Evolutionary conservation across 1,139 yeast genomes (phyloP), one percentile per base, ranked within the genome.

Genomic region (Keqinozyma sinolaborantium): DNA sequence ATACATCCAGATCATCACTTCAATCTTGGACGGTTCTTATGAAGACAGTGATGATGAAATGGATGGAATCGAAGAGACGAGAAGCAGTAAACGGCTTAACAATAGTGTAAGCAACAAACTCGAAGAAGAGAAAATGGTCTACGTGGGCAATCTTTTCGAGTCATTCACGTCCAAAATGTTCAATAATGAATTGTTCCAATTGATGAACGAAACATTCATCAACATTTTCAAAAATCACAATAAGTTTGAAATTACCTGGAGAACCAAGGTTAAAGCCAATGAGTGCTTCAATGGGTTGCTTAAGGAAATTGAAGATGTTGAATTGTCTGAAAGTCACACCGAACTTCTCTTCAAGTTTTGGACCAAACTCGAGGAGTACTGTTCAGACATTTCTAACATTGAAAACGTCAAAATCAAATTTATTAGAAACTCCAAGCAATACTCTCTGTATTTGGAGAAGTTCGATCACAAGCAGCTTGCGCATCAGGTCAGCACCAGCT

Each of bases 401-500:
- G 94, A 84, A 45, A 73, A 70, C 42, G 86, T 83, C 2, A 70
- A 81, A 37, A 56, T 81, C 14, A 79, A 77, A 32, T 39, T 61
- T 28, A 56, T 66, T 9, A 51, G 70, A 32, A 50, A 54, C 26
- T 56, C 67, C 1, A 50, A 49, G 14, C 38, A 38, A 14, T 40
- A 61, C 11, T 31, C 48, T 9, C 39, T 34, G 11, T 33, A 47
- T 14, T 47, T 50, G 14, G 41, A 41, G 13, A 42, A 45, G 2
- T 25, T 38, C 5, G 43, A 43, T 24, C 35, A 44, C 21, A 36
- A 45, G 4, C 43, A 42, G 2, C 38, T 41, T 15, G 47, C 42
- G 0, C 30, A 36, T 3, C 20, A 23, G 3, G 34, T 62, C 3
- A 33, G 34, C 3, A 31, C 35, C 1, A 48, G 56, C 12, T 49